These are phyloP conservation scores for Barnettozyma sp. DNA, from an alignment of 805 yeast species.

Conservation along the genomic window DNA sequence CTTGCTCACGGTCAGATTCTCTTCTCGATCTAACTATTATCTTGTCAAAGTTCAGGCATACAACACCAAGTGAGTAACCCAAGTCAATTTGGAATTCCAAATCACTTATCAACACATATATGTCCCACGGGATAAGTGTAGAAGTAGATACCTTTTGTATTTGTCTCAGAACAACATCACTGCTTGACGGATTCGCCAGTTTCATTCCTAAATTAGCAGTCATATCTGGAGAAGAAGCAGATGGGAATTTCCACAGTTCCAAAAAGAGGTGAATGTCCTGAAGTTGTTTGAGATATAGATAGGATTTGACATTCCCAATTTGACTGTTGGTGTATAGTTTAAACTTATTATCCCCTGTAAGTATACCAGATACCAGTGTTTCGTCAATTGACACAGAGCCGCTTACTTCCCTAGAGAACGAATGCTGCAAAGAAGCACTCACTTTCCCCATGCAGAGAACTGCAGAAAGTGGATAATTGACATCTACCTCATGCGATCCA, in stretches of 20 bases:
- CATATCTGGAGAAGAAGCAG: conserved; percentile 6
- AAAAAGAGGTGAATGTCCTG: conserved; percentile 79
- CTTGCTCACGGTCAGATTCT: conserved; percentile 63
- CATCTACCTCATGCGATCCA: conserved; percentile 40
- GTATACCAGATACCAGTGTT: conserved; percentile 41
- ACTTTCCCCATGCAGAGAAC: conserved; percentile 47
- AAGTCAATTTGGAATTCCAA: conserved; percentile 57
- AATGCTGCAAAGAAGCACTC: conserved; percentile 75
- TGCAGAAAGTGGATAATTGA: conserved; percentile 36
- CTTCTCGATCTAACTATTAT: conserved; percentile 69
- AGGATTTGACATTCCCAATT: conserved; percentile 50
- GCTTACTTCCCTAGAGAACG: conserved; percentile 84
- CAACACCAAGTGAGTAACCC: conserved; percentile 76
- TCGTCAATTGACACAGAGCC: conserved; percentile 52
- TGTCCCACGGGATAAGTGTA: conserved; percentile 67
- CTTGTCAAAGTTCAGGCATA: conserved; percentile 46
- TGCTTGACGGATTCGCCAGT: not conserved
- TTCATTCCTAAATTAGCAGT: conserved; percentile 21
- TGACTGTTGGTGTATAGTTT: conserved; percentile 45
- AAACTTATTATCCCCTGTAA: conserved; percentile 36
- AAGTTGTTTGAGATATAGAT: conserved; percentile 72
- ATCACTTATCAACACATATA: conserved; percentile 49
- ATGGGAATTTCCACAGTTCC: conserved; percentile 60
- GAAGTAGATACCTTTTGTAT: conserved; percentile 55
- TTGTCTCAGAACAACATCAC: conserved; percentile 31